These are phyloP conservation scores for Lodderomyces margitis DNA, from an alignment of 1,139 yeast species.

Conservation along the genomic window DNA sequence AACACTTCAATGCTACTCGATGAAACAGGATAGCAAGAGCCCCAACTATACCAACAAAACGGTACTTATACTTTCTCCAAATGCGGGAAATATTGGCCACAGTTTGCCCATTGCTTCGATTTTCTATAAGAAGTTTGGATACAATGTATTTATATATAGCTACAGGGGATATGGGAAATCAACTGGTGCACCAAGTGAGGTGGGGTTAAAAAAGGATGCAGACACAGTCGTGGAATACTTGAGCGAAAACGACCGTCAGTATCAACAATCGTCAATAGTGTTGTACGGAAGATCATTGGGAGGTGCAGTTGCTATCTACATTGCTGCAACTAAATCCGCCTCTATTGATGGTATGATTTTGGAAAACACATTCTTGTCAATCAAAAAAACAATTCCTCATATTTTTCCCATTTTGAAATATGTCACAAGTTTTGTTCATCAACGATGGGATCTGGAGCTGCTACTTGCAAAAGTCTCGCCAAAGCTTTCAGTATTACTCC, in stretches of 20 bases:
- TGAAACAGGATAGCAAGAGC: conserved; percentile 46
- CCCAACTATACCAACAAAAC: conserved; percentile 60
- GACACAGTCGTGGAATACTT: conserved; percentile 66
- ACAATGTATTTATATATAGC: conserved; percentile 82
- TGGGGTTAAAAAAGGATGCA: conserved; percentile 82
- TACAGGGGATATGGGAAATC: conserved; percentile 92
- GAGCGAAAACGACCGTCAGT: conserved; percentile 48
- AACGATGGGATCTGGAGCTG: conserved; percentile 78
- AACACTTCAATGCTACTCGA: conserved; percentile 40
- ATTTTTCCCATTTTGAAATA: conserved; percentile 68
- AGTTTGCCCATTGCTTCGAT: conserved; percentile 78
- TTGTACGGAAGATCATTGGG: conserved; percentile 91
- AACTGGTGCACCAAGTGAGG: conserved; percentile 74
- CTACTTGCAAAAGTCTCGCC: conserved; percentile 53
- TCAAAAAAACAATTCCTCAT: conserved; percentile 79
- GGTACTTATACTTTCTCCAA: conserved; percentile 77
- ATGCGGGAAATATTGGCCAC: conserved; percentile 97
- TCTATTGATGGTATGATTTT: conserved; percentile 62
- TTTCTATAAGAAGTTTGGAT: conserved; percentile 61
- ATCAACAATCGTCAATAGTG: conserved; percentile 53
- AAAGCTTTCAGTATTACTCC: conserved; percentile 62
- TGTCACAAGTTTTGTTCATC: conserved; percentile 65
- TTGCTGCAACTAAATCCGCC: conserved; percentile 57
- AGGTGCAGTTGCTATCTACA: conserved; percentile 89
- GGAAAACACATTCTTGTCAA: conserved; percentile 83